phyloP scores from a whole-genome alignment of 2,329 filamentous ascomycete genomes.

The Calonectria ilicicola region DNA sequence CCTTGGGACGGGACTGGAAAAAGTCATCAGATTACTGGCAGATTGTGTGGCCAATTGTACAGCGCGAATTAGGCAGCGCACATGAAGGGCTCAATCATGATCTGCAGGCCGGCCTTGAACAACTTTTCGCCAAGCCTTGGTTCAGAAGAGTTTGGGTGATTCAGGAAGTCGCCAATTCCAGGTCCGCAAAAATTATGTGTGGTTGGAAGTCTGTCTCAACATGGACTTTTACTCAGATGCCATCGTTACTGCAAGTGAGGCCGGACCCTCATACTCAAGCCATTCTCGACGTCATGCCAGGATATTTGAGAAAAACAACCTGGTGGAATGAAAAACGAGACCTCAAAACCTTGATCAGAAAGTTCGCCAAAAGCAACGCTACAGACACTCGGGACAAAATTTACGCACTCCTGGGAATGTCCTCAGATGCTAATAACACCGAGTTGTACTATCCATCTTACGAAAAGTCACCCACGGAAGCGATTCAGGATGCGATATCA shows the following conservation, averaged over 20 bases:
- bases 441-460: background rate
- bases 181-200: background rate
- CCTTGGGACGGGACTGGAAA: background rate
- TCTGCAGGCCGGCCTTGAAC: background rate
- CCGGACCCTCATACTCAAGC: background rate
- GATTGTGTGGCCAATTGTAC: background rate
- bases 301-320: background rate
- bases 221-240: background rate
- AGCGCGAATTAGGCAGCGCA: background rate
- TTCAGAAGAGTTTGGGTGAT: background rate
- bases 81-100: background rate
- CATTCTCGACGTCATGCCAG: background rate
- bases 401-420: background rate
- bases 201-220: background rate
- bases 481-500: background rate
- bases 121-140: background rate
- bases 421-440: background rate
- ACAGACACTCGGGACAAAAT: background rate
- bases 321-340: background rate
- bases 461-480: background rate
- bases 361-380: background rate
- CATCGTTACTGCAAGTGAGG: background rate
- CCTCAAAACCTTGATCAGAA: background rate
- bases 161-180: background rate
- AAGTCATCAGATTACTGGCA: background rate